A percentile compares a stretch with the other conserved stretches of the same genome.
Conservation (phyloP, 768 basidiomycete genomes). For the Termitomyces sp. region DNA sequence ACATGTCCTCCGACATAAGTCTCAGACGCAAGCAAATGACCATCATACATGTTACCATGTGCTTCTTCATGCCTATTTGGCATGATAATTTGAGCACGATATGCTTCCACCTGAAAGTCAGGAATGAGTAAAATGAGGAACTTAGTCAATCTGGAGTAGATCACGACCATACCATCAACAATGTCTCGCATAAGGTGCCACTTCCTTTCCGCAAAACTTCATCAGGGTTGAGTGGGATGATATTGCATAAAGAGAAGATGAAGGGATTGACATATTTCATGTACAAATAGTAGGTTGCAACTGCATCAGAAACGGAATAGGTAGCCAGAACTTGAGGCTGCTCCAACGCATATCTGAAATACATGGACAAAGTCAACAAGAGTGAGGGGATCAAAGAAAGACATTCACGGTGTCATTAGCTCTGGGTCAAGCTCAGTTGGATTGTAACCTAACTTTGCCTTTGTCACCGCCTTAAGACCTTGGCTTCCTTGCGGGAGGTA, state of each 20-base stretch:
- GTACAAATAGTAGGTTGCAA: slow-evolving; percentile 99
- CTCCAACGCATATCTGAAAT: slow-evolving; percentile 84
- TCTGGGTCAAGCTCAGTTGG: slow-evolving; percentile 98
- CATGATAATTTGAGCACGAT: slow-evolving; percentile 89
- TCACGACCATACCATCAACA: slow-evolving; percentile 82
- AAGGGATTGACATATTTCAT: slow-evolving; percentile 99
- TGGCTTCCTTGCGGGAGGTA: slow-evolving; percentile 98
- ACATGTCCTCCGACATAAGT: slow-evolving; percentile 99
- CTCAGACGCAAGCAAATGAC: slow-evolving; percentile 94
- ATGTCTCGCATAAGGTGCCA: slow-evolving; percentile 94
- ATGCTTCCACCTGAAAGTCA: slow-evolving; percentile 83
- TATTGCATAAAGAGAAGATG: slow-evolving; percentile 98
- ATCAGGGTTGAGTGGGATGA: slow-evolving; percentile 94
- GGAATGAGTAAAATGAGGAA: slow-evolving; percentile 6
- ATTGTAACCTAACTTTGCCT: slow-evolving; percentile 91
- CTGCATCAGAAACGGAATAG: slow-evolving; percentile 99
- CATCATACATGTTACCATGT: slow-evolving; percentile 89
- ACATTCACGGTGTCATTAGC: slow-evolving; percentile 95
- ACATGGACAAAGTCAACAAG: background rate
- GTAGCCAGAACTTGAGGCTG: slow-evolving; percentile 92
- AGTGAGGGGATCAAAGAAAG: background rate
- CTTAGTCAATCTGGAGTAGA: background rate
- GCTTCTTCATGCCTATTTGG: slow-evolving; percentile 95
- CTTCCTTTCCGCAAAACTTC: slow-evolving; percentile 95
- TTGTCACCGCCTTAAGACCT: slow-evolving; percentile 96